A percentile compares a stretch with the other conserved stretches of the same genome.
Conservation (phyloP, 345 rosid species). For the Ceriops zippeliana region DNA sequence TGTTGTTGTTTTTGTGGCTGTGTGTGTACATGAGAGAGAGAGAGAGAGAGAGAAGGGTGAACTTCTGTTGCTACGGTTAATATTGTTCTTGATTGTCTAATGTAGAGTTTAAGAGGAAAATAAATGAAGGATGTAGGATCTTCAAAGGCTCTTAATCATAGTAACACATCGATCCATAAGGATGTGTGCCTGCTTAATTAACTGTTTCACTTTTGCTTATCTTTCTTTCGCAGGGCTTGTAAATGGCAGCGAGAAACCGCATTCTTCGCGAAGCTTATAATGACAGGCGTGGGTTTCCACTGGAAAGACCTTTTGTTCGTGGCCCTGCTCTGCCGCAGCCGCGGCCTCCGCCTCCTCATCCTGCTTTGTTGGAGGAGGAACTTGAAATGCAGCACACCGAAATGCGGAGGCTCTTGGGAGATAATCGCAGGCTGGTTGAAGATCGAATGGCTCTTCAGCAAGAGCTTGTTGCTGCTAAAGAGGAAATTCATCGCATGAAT, state of each 20-base stretch:
- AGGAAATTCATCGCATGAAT: constrained; percentile 83
- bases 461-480: constrained; percentile 77
- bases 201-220: background rate
- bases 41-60: too few species aligned
- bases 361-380: constrained; percentile 78
- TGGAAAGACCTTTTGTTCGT: constrained; percentile 57
- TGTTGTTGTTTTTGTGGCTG: too few species aligned
- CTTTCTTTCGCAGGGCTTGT: constrained; percentile 2
- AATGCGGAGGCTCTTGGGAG: constrained; percentile 66
- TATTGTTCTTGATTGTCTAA: too few species aligned
- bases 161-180: too few species aligned
- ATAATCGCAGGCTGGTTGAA: constrained; percentile 67
- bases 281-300: constrained; percentile 60
- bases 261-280: constrained; percentile 57
- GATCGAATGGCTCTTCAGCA: constrained; percentile 68
- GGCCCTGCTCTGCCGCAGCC: constrained; percentile 60
- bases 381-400: constrained; percentile 78
- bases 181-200: too few species aligned
- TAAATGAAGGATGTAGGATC: too few species aligned
- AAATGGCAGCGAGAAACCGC: constrained; percentile 86
- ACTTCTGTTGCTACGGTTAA: too few species aligned
- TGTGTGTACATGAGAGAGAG: too few species aligned
- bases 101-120: too few species aligned
- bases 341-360: constrained; percentile 52
- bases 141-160: too few species aligned